Percentiles rank a stretch among this genome's conserved stretches.
Evolutionary conservation across 2,329 filamentous ascomycete genomes (phyloP).

Genomic region (Neoscytalidium dimidiatum): DNA sequence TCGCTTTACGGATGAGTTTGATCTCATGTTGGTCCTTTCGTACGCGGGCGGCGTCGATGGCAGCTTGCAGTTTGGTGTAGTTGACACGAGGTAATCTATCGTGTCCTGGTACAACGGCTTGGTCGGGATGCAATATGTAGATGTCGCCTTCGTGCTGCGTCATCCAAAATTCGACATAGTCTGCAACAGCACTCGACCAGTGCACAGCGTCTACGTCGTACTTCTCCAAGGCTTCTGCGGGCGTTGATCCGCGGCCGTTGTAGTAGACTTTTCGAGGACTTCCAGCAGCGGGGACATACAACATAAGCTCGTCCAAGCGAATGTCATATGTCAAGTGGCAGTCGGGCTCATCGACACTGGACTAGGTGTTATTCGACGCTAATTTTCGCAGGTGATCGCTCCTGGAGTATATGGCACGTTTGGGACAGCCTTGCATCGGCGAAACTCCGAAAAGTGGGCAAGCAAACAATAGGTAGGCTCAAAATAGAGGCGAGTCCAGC

Average conservation of each 20-base stretch:
- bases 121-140: constrained; percentile 38
- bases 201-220: constrained; percentile 72
- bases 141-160: constrained; percentile 26
- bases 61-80: constrained; percentile 59
- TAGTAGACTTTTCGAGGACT: constrained; percentile 64
- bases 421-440: background rate
- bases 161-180: constrained; percentile 35
- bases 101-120: background rate
- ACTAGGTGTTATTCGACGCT: constrained; percentile 16
- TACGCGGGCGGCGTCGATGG: constrained; percentile 78
- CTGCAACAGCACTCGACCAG: constrained; percentile 45
- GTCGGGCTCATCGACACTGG: constrained; percentile 50
- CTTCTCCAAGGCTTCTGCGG: constrained; percentile 61
- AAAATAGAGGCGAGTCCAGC: constrained; percentile 18
- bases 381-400: background rate
- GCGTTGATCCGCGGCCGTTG: constrained; percentile 62
- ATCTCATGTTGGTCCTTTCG: constrained; percentile 86
- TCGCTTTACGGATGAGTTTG: constrained; percentile 75
- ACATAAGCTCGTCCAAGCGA: constrained; percentile 61
- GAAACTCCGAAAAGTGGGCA: constrained; percentile 19
- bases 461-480: background rate
- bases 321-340: constrained; percentile 62
- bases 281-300: constrained; percentile 70
- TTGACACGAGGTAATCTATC: constrained; percentile 42
- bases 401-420: background rate